Conservation (phyloP, 2,329 filamentous ascomycete genomes). For the Neofusicoccum ribis region DNA sequence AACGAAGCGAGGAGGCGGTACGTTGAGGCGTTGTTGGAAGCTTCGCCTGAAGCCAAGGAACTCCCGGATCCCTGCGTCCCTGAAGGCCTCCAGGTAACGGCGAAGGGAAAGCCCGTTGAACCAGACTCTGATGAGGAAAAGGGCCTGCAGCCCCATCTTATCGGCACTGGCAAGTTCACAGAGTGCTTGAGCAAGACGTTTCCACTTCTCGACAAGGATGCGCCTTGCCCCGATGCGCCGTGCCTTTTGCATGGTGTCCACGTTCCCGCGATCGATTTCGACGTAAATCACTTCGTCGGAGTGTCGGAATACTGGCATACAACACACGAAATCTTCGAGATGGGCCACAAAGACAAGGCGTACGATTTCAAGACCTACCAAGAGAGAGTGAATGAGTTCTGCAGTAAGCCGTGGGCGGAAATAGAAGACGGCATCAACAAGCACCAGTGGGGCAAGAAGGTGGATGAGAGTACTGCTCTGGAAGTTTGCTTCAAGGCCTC, state of each 20-base stretch:
- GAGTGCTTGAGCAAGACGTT: constrained; percentile 81
- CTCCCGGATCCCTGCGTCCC: constrained; percentile 91
- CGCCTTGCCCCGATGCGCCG: constrained; percentile 76
- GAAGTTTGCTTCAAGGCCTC: constrained; percentile 97
- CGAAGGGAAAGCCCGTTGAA: constrained; percentile 64
- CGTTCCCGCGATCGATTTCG: constrained; percentile 93
- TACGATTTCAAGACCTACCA: constrained; percentile 94
- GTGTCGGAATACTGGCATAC: constrained; percentile 99
- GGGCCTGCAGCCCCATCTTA: constrained; percentile 54
- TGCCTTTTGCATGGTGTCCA: constrained; percentile 90
- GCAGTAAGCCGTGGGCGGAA: constrained; percentile 75
- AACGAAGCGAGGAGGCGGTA: constrained; percentile 88
- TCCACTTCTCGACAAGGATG: constrained; percentile 86
- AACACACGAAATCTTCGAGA: constrained; percentile 88
- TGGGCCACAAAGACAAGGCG: constrained; percentile 71
- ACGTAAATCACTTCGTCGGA: constrained; percentile 95
- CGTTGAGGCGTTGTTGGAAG: constrained; percentile 71
- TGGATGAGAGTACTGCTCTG: constrained; percentile 70
- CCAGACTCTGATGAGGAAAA: constrained; percentile 44
- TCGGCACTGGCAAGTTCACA: constrained; percentile 85
- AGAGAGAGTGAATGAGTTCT: constrained; percentile 79
- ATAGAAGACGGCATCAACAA: constrained; percentile 67
- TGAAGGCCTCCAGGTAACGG: constrained; percentile 68
- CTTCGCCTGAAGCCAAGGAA: constrained; percentile 63
- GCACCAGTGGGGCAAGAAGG: constrained; percentile 73